Conservation (phyloP, 192 early-diverging fungal genomes). For the Coemansia sp. region DNA sequence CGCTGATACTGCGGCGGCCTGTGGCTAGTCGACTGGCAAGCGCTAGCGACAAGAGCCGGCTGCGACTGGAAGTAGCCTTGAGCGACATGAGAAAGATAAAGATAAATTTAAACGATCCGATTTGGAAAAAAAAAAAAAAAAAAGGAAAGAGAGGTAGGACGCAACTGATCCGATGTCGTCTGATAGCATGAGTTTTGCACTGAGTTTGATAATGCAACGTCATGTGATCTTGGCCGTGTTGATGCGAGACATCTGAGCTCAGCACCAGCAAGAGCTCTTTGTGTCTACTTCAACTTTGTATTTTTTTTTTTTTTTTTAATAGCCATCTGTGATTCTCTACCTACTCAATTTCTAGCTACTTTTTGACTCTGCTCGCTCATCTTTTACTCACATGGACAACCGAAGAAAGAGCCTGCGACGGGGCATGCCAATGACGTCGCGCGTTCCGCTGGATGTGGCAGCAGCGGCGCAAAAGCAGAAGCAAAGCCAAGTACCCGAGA, state of each 20-base stretch:
- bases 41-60: background rate
- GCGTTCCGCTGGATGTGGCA: constrained; percentile 5
- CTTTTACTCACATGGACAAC: constrained; percentile 12
- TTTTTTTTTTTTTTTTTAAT: too few species aligned
- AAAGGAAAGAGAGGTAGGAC: background rate
- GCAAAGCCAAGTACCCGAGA: background rate
- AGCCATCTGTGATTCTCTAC: background rate
- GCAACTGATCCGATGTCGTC: constrained; percentile 5
- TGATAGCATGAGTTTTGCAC: background rate
- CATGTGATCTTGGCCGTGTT: background rate
- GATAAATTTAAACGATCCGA: background rate
- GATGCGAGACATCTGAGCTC: background rate
- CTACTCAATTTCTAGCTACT: background rate
- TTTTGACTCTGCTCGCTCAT: too few species aligned
- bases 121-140: background rate
- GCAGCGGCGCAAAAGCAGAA: constrained; percentile 1
- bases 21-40: background rate
- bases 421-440: constrained; percentile 20
- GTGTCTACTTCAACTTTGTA: too few species aligned
- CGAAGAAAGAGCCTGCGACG: constrained; percentile 27
- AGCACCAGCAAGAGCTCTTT: too few species aligned
- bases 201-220: background rate
- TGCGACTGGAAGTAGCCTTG: background rate
- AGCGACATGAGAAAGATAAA: background rate
- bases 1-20: constrained; percentile 1